Evolutionary conservation across 129 eudicot genomes (phyloP).

Genomic region (Artemisia argyi): DNA sequence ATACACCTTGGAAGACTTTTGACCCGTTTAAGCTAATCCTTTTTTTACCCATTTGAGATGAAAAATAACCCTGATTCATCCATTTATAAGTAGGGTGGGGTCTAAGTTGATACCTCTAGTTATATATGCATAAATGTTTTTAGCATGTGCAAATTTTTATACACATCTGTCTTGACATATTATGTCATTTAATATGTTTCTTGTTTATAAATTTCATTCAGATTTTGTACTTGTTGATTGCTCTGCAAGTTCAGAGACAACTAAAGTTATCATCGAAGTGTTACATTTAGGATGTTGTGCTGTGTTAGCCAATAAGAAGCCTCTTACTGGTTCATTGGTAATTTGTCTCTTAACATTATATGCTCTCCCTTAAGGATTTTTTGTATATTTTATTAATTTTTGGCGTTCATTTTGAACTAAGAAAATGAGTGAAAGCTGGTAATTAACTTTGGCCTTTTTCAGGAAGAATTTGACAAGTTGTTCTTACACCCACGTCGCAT

Average conservation of each 20-base stretch:
- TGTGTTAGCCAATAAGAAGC: constrained; percentile 95
- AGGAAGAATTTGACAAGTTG: constrained; percentile 86
- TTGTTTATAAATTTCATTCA: constrained; percentile 24
- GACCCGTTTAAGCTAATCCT: too few relatives aligned
- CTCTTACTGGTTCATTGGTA: constrained; percentile 89
- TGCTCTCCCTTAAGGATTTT: neutral
- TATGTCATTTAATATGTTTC: neutral
- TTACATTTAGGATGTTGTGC: constrained; percentile 60
- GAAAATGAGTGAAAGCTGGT: neutral
- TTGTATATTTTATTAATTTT: neutral
- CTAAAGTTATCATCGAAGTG: constrained; percentile 49
- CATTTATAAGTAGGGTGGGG: too few relatives aligned
- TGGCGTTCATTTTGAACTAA: neutral
- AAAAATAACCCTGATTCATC: too few relatives aligned
- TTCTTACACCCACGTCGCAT: constrained; percentile 67
- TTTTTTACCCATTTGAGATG: too few relatives aligned
- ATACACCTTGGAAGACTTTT: too few relatives aligned
- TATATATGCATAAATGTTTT: neutral
- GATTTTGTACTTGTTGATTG: constrained; percentile 87
- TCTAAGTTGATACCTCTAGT: too few relatives aligned
- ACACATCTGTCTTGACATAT: too few relatives aligned
- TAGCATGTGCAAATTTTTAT: constrained; percentile 14
- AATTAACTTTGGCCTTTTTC: constrained; percentile 27
- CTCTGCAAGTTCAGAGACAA: constrained; percentile 86
- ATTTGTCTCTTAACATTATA: constrained; percentile 5